These are phyloP conservation scores for Neurospora tetrasperma DNA, from an alignment of 495 filamentous ascomycete genomes.

Conservation along the genomic window DNA sequence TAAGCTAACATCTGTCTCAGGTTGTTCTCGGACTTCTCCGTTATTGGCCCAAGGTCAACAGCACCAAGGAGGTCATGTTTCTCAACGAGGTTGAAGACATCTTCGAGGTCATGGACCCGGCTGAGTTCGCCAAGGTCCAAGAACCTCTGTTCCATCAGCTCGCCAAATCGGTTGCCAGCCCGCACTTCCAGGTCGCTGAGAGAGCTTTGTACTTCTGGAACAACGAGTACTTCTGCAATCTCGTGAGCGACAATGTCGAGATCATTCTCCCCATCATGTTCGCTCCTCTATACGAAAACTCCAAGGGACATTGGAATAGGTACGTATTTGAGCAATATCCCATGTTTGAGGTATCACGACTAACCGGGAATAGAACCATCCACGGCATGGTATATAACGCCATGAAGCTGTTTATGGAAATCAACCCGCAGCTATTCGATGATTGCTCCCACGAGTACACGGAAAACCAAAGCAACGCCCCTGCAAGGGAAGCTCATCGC, in stretches of 20 bases:
- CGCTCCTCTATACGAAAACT: slow-evolving; percentile 96
- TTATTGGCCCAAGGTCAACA: slow-evolving; percentile 99
- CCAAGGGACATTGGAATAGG: slow-evolving; percentile 99
- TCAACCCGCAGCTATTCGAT: slow-evolving; percentile 96
- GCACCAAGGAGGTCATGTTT: slow-evolving; percentile 99
- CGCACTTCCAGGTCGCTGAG: slow-evolving; percentile 98
- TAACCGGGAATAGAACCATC: slow-evolving; percentile 59
- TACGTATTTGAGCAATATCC: slow-evolving; percentile 28
- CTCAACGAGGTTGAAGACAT: slow-evolving; percentile 99
- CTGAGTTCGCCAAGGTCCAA: slow-evolving; percentile 97
- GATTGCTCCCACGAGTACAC: slow-evolving; percentile 97
- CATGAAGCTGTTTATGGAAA: slow-evolving; percentile 99
- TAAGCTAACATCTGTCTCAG: slow-evolving; percentile 29
- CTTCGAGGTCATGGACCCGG: slow-evolving; percentile 99
- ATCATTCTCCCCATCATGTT: slow-evolving; percentile 99
- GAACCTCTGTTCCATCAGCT: slow-evolving; percentile 94
- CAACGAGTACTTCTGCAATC: slow-evolving; percentile 99
- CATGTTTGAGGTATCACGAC: not conserved
- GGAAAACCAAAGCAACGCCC: slow-evolving; percentile 85
- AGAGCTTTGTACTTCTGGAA: slow-evolving; percentile 99
- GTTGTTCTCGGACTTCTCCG: slow-evolving; percentile 90
- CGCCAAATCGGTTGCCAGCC: slow-evolving; percentile 94
- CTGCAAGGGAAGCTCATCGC: slow-evolving; percentile 63
- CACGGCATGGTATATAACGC: slow-evolving; percentile 99
- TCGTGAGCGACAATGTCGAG: slow-evolving; percentile 98